These are phyloP conservation scores for Endotrypanum monterogeii DNA, from an alignment of 208 protist species.

Conservation along the genomic window DNA sequence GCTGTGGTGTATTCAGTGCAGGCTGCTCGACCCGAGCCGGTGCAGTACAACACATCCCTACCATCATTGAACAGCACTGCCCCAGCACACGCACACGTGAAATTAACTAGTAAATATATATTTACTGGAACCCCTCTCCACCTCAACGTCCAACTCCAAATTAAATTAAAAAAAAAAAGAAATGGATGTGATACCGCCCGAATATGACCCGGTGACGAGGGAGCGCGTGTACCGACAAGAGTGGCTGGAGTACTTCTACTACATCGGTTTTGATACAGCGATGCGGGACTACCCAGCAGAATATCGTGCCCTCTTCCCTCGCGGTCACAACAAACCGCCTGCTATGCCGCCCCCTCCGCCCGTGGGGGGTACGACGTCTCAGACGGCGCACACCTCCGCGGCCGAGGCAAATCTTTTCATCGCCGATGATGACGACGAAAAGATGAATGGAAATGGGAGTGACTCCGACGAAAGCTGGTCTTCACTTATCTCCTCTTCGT, in stretches of 20 bases:
- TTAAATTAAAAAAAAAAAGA: too few species aligned
- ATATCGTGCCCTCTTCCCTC: constrained; percentile 58
- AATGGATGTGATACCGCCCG: constrained; percentile 80
- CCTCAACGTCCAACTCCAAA: too few species aligned
- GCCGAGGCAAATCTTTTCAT: constrained; percentile 32
- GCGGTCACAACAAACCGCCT: constrained; percentile 19
- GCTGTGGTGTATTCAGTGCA: background rate
- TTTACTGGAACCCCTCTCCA: background rate
- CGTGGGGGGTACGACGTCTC: background rate
- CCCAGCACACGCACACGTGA: background rate
- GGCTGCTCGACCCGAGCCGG: background rate
- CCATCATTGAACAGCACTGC: background rate
- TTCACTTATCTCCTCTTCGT: constrained; percentile 28
- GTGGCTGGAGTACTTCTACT: constrained; percentile 89
- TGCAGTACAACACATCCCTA: background rate
- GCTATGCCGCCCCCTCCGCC: constrained; percentile 3
- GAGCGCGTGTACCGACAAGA: constrained; percentile 86
- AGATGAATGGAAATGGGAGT: background rate
- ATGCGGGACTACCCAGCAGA: constrained; percentile 56
- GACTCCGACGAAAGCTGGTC: constrained; percentile 20
- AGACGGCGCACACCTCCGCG: constrained; percentile 10
- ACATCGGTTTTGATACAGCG: constrained; percentile 69
- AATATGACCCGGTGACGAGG: constrained; percentile 73
- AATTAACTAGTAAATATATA: background rate
- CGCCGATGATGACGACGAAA: constrained; percentile 18